These are phyloP conservation scores for Colletotrichum destructivum DNA, from an alignment of 2,329 filamentous ascomycete species.

Conservation along the genomic window DNA sequence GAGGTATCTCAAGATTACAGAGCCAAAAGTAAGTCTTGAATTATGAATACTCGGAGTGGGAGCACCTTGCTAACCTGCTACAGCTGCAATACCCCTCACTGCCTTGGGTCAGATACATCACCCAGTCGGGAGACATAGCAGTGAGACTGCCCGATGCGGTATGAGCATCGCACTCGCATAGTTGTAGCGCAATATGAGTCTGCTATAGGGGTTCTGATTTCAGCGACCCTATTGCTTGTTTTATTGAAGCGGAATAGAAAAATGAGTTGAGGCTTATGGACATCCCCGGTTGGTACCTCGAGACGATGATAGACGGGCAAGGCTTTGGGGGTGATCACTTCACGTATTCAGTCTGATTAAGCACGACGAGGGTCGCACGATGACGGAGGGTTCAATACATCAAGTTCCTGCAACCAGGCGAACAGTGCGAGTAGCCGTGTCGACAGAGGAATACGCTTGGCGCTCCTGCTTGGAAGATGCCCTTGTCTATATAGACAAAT, in stretches of 20 bases:
- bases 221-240: constrained; percentile 3
- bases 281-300: not conserved
- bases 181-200: constrained; percentile 12
- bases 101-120: constrained; percentile 99
- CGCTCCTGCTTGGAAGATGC: too few relatives aligned
- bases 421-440: not conserved
- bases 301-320: constrained; percentile 22
- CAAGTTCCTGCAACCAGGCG: not conserved
- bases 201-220: not conserved
- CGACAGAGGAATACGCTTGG: too few relatives aligned
- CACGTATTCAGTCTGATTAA: constrained; percentile 3
- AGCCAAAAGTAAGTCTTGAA: constrained; percentile 85
- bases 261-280: constrained; percentile 7
- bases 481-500: too few relatives aligned
- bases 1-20: constrained; percentile 98
- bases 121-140: constrained; percentile 96
- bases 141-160: constrained; percentile 93
- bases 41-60: not conserved
- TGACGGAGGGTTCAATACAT: constrained; percentile 22
- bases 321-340: constrained; percentile 9
- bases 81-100: constrained; percentile 98
- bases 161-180: constrained; percentile 57
- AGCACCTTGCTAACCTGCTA: constrained; percentile 39
- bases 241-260: constrained; percentile 15
- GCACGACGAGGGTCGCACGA: not conserved